Evolutionary conservation across 2,329 filamentous ascomycete species (phyloP), one percentile per base, ranked within the genome.

Genomic region (Fusarium begoniae): DNA sequence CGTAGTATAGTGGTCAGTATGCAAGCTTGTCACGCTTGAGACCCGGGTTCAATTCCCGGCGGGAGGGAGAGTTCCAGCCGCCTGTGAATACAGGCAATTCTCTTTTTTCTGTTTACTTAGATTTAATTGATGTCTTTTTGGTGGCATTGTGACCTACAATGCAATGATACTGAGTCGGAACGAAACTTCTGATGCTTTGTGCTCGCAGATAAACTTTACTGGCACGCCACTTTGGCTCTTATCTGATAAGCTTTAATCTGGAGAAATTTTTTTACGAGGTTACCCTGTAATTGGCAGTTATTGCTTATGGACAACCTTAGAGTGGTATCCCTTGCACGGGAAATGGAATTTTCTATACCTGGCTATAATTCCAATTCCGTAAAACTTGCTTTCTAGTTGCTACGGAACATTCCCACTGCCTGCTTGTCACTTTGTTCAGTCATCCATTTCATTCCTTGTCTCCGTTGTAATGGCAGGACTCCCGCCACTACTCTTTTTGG

Each of bases 1-100:
- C 66, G 66, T 69, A 69, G 66, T 69, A 69, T 69, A 69, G 64
- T 69, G 66, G 66, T 68, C 66, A 69, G 66, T 69, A 69, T 68
- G 66, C 63, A 69, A 67, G 63, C 65, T 67, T 68, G 65, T 68
- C 63, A 61, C 63, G 65, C 65, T 67, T 67, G 65, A 67, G 65
- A 67, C 65, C 65, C 65, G 65, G 65, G 62, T 68, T 68, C 65
- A 66, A 68, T 68, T 68, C 65, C 65, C 63, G 65, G 65, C 63
- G 65, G 65, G 65, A 68, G 65, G 65, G 65, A 68, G 65, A 68
- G 65, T 62, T 68, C 66, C 54, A 68, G 63, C 63, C 66, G n/a
- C 28, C 63, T 68, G 66, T 65, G 1, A 7, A 24, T 28, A 55
- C 12, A 35, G 40, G 30, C 32, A 60, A 0, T 13, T 0, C 1